These are phyloP conservation scores for Agaricales sp. DNA, from an alignment of 1,284 basidiomycete species.

Conservation along the genomic window DNA sequence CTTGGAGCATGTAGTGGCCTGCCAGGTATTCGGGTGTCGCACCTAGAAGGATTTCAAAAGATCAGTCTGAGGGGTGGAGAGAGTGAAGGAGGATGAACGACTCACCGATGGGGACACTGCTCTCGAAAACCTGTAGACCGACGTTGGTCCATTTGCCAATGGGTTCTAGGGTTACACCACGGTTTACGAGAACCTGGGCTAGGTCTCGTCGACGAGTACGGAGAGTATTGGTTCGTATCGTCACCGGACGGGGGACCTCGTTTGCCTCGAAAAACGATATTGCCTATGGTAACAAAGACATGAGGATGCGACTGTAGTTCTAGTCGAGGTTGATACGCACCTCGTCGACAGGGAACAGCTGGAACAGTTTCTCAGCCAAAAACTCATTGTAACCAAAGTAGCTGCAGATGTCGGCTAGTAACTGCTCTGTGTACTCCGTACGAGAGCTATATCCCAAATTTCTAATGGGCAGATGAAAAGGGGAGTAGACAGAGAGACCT, in stretches of 20 bases:
- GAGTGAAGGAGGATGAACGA: neutral
- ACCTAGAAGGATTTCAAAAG: constrained; percentile 25
- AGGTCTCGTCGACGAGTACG: constrained; percentile 90
- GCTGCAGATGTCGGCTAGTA: constrained; percentile 80
- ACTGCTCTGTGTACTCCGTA: constrained; percentile 78
- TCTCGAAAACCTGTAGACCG: constrained; percentile 96
- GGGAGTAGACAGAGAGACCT: constrained; percentile 19
- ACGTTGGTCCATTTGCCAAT: constrained; percentile 99
- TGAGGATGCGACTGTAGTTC: constrained; percentile 4
- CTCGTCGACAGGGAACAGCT: constrained; percentile 89
- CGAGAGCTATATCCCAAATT: constrained; percentile 55
- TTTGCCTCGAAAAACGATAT: constrained; percentile 99
- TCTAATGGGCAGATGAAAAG: constrained; percentile 11
- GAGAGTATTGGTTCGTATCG: constrained; percentile 96
- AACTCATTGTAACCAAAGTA: constrained; percentile 99
- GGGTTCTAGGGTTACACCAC: constrained; percentile 94
- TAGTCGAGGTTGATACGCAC: constrained; percentile 35
- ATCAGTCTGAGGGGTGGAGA: neutral
- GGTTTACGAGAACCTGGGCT: constrained; percentile 89
- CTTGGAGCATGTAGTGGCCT: constrained; percentile 99
- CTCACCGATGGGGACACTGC: constrained; percentile 83
- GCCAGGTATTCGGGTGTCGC: constrained; percentile 99
- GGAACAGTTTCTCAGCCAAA: constrained; percentile 90
- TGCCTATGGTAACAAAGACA: constrained; percentile 42
- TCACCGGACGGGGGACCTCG: constrained; percentile 93